Evolutionary conservation across 805 yeast species (phyloP).

Genomic region (Candida gorgasii): DNA sequence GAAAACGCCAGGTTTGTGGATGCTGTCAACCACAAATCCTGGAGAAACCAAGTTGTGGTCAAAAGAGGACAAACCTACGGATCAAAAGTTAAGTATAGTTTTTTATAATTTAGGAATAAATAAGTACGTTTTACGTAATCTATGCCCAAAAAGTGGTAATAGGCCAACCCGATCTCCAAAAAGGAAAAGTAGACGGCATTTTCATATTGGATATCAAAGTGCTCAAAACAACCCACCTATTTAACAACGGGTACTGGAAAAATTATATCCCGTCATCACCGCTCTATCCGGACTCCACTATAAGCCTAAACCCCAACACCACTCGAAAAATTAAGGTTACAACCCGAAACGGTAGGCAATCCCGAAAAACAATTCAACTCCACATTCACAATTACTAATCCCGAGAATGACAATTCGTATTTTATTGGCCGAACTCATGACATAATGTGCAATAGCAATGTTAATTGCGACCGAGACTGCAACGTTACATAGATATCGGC

Average conservation of each 20-base stretch:
- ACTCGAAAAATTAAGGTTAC: neutral
- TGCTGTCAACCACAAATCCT: slow-evolving; percentile 49
- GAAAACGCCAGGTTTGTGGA: slow-evolving; percentile 63
- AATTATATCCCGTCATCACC: neutral
- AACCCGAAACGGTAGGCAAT: neutral
- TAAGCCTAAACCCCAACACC: neutral
- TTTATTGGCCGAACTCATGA: neutral
- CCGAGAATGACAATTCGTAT: neutral
- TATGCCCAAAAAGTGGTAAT: too few species aligned
- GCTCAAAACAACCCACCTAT: too few species aligned
- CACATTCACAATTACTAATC: neutral
- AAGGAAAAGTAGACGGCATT: too few species aligned
- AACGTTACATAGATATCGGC: neutral
- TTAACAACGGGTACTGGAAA: neutral
- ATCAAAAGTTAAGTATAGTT: slow-evolving; percentile 37
- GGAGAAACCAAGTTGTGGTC: slow-evolving; percentile 49
- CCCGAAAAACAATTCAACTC: neutral
- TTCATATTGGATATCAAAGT: too few species aligned
- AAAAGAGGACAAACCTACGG: slow-evolving; percentile 57
- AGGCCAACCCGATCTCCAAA: too few species aligned
- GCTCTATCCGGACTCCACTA: neutral
- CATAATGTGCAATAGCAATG: neutral
- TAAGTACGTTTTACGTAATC: too few species aligned
- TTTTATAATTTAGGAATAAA: too few species aligned
- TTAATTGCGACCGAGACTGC: neutral